Percentiles rank a stretch among this genome's conserved stretches.
These are phyloP conservation scores for Scenedesmus sp. DNA, from an alignment of 163 green algal genomes.

Conservation along the genomic window DNA sequence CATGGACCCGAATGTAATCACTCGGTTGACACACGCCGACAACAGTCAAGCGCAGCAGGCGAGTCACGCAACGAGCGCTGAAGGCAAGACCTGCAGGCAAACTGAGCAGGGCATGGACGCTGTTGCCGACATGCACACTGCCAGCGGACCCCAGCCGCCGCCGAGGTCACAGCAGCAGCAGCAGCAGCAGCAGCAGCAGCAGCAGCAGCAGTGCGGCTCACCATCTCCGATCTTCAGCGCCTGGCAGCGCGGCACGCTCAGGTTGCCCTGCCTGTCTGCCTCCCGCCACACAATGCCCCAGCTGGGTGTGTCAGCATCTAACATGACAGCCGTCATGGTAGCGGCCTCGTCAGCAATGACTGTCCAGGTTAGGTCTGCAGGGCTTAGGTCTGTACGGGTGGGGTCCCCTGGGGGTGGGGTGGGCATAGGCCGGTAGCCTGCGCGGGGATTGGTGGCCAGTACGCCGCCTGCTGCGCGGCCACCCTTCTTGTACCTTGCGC, in stretches of 20 bases:
- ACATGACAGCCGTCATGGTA: conserved; percentile 31
- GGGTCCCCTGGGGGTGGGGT: conserved; percentile 55
- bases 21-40: too few species aligned
- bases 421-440: conserved; percentile 61
- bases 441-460: conserved; percentile 60
- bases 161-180: neutral
- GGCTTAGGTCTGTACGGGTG: neutral
- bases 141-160: neutral
- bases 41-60: too few species aligned
- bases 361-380: conserved; percentile 31
- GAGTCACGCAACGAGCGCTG: too few species aligned
- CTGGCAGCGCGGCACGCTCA: conserved; percentile 41
- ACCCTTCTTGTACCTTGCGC: conserved; percentile 54
- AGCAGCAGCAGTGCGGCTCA: neutral
- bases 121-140: neutral
- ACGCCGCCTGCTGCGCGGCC: conserved; percentile 54
- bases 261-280: conserved; percentile 44
- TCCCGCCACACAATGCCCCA: conserved; percentile 40
- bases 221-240: conserved; percentile 24
- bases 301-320: neutral
- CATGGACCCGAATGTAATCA: neutral
- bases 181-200: neutral
- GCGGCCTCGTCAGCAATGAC: conserved; percentile 36
- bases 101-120: too few species aligned
- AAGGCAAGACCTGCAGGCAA: too few species aligned